Base-by-base conservation (phyloP, 495 filamentous ascomycete species). In the Diplogelasinospora grovesii region DNA sequence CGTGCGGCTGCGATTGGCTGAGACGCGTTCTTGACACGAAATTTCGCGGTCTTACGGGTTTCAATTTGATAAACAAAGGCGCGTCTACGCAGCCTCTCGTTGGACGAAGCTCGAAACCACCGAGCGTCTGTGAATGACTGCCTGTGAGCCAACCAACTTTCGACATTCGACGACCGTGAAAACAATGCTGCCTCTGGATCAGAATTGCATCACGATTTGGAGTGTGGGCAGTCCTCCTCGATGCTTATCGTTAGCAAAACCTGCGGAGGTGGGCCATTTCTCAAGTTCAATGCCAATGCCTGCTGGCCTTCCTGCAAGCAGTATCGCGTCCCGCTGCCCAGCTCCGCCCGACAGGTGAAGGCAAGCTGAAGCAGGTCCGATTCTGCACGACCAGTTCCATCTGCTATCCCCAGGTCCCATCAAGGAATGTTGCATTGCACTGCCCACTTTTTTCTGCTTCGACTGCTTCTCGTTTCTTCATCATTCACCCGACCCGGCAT, bases 41-140 rank as follows among this genome's bases (percentile, higher is more conserved):
- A 6, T 20, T 20, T 29, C 37, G 16, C 25, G 25, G 9, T 15
- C 30, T 11, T 18, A 18, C 30, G 15, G 13, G 9, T 33, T 33
- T 33, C 30, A 33, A 33, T 33, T 33, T 16, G 9, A 39, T 28
- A 39, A 26, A 53, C 47, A 50, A 50, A 44, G 42, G 29, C 43
- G 36, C 35, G 40, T 37, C 39, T 27, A 8, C 26, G 41, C 45
- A 8, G 34, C 28, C 31, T 46, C 48, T 39, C 25, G 52, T 55
- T 55, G 52, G 52, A 36, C 44, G 16, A n/a, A n/a, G 44, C 31
- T 21, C 26, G 26, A 39, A 21, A 14, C n/a, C 18, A 8, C 28
- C 33, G 19, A 16, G 28, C 20, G 22, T 34, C 39, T 20, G 29
- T 22, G 34, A 24, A 25, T n/a, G 27, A 41, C 19, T 25, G 39